phyloP scores from a whole-genome alignment of 139 green algal genomes.

The Ettlia oleoabundans region DNA sequence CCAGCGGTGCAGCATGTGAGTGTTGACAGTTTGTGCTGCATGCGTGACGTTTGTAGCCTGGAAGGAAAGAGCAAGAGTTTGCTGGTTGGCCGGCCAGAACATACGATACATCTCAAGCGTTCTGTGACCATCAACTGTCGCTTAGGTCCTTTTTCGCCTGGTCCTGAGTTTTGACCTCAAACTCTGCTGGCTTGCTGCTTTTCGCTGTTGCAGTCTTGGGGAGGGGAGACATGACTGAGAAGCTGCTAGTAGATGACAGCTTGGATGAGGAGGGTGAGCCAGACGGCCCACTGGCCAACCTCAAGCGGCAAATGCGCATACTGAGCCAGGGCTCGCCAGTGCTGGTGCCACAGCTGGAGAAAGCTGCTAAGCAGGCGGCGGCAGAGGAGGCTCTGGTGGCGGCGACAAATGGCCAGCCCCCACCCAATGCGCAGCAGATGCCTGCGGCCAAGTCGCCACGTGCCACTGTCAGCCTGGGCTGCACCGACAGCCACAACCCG shows the following conservation, averaged over 20 bases:
- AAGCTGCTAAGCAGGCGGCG: background rate
- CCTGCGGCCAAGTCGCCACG: background rate
- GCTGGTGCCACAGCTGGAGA: background rate
- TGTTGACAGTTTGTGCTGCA: background rate
- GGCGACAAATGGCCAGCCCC: background rate
- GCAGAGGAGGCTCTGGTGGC: background rate
- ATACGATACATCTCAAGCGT: too few relatives aligned
- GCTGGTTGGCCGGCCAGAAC: too few relatives aligned
- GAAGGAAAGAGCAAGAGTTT: too few relatives aligned
- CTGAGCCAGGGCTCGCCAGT: slow-evolving; percentile 27
- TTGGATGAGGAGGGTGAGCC: background rate
- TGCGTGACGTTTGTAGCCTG: too few relatives aligned
- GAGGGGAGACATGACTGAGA: slow-evolving; percentile 21
- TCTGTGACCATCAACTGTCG: too few relatives aligned
- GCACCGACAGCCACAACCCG: slow-evolving; percentile 49
- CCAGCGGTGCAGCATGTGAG: slow-evolving; percentile 25
- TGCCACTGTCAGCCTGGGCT: slow-evolving; percentile 31
- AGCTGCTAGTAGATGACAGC: slow-evolving; percentile 36
- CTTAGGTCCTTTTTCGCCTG: too few relatives aligned
- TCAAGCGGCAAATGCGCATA: slow-evolving; percentile 40
- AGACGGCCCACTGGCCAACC: slow-evolving; percentile 17
- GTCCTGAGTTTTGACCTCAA: too few relatives aligned
- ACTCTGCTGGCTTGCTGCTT: background rate
- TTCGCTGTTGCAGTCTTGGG: background rate
- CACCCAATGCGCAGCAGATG: background rate